Percentiles rank a stretch among this genome's conserved stretches.
These are phyloP conservation scores for Tylopilus subfusipes DNA, from an alignment of 768 basidiomycete species.

Conservation along the genomic window DNA sequence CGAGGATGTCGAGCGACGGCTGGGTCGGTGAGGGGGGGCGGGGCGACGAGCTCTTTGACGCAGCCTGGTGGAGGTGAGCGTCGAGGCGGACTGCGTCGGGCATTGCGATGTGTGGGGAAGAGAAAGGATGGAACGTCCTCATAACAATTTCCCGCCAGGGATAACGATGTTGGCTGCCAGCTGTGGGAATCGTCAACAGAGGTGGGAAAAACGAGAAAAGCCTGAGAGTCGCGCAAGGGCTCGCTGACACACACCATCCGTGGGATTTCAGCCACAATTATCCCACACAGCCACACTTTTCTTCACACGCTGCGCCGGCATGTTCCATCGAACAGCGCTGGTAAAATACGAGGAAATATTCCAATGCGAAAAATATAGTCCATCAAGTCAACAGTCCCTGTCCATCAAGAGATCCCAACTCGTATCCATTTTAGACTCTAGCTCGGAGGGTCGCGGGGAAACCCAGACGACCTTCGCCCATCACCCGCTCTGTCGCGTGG, in stretches of 20 bases:
- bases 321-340: constrained; percentile 7
- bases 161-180: constrained; percentile 36
- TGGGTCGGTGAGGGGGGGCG: constrained; percentile 43
- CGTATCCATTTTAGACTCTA: constrained; percentile 17
- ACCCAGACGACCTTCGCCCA: constrained; percentile 29
- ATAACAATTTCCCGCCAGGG: constrained; percentile 42
- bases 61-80: constrained; percentile 30
- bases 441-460: constrained; percentile 41
- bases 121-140: constrained; percentile 44
- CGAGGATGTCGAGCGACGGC: constrained; percentile 39
- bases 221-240: constrained; percentile 28
- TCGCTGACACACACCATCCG: constrained; percentile 19
- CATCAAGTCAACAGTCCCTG: constrained; percentile 18
- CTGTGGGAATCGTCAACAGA: constrained; percentile 45
- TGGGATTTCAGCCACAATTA: constrained; percentile 29
- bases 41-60: constrained; percentile 44
- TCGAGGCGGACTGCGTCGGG: constrained; percentile 35
- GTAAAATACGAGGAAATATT: constrained; percentile 18
- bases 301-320: background rate
- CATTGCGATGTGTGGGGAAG: constrained; percentile 41
- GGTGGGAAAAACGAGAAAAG: constrained; percentile 44
- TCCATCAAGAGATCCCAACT: constrained; percentile 14
- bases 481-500: constrained; percentile 23
- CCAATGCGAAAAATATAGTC: constrained; percentile 24
- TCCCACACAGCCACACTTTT: constrained; percentile 3